Evolutionary conservation across 225 moss, liverwort and hornwort species (phyloP).

Genomic region (Marchantia polymorpha): DNA sequence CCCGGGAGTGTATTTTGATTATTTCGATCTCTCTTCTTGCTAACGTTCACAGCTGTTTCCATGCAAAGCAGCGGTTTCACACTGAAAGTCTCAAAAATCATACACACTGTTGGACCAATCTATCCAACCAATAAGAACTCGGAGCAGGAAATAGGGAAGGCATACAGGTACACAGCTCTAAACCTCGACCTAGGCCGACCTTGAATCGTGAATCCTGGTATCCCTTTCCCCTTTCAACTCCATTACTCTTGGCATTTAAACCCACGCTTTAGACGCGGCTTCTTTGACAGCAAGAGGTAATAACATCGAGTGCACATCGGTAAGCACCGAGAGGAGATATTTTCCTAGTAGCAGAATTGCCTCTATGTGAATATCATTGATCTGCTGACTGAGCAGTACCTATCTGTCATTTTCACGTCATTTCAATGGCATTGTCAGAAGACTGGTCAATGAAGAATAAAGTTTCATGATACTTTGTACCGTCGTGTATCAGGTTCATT

Average conservation of each 20-base stretch:
- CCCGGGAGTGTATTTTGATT: neutral
- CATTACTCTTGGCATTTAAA: neutral
- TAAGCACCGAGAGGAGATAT: too few relatives aligned
- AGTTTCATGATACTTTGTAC: neutral
- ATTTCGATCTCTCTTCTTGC: neutral
- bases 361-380: too few relatives aligned
- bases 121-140: constrained; percentile 35
- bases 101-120: constrained; percentile 85
- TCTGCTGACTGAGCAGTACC: too few relatives aligned
- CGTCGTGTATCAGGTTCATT: constrained; percentile 26
- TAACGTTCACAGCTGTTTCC: neutral
- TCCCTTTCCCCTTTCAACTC: neutral
- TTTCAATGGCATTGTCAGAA: too few relatives aligned
- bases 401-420: too few relatives aligned
- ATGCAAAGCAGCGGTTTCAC: constrained; percentile 54
- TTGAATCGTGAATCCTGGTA: too few relatives aligned
- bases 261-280: neutral
- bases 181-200: neutral
- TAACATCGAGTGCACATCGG: too few relatives aligned
- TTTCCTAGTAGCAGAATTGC: too few relatives aligned
- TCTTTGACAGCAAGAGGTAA: constrained; percentile 34
- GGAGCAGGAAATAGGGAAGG: constrained; percentile 37
- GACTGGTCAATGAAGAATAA: too few relatives aligned
- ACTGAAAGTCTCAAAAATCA: constrained; percentile 55
- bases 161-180: constrained; percentile 39